Base-by-base conservation (phyloP, 257 asterid species). In the Lithospermum erythrorhizon region DNA sequence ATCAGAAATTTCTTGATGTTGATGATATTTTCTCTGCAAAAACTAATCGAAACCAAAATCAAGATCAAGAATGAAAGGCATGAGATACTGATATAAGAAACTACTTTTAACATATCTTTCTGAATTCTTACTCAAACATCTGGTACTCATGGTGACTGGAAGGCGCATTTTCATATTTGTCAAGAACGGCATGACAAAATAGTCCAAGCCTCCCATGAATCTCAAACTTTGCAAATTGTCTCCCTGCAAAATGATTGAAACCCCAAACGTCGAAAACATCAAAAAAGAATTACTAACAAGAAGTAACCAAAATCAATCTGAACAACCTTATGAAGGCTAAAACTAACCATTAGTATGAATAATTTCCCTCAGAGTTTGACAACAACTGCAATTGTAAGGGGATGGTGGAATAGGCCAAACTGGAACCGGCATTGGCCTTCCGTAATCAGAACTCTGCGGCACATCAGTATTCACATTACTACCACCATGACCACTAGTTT, bases 201-300 rank as follows among this genome's bases (percentile, higher is more conserved):
- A 73, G 25, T 24, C 95, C 94, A 16, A 89, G 22, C 57, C 74
- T 67, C 66, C 95, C 97, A 69, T 83, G 90, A 56, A 89, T 70
- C 17, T 77, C 83, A 68, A 89, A 82, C 75, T 73, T 83, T 56
- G 66, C 60, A 24, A 76, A 68, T 13, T 55, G 52, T 56, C 35
- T 57, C 13, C 87, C 96, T 88, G 48, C 53, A 49, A 62, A 21
- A 8, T 54, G 58, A 23, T 4, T 10, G 23, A 70, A 55, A 35
- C 6, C 54, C 21, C 21, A 61, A 61, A 45, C 17, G 6, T 23
- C 29, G 20, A 35, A 32, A 61, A 23, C 1, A 0, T 17, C 1
- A 35, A 16, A 11, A 23, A 18, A n/a, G 6, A 53, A 10, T 30
- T 41, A 22, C 32, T 9, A n/a, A 10, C 7, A 3, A n/a, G 22